These are phyloP conservation scores for Penicillium steckii DNA, from an alignment of 495 filamentous ascomycete genomes.

Conservation along the genomic window DNA sequence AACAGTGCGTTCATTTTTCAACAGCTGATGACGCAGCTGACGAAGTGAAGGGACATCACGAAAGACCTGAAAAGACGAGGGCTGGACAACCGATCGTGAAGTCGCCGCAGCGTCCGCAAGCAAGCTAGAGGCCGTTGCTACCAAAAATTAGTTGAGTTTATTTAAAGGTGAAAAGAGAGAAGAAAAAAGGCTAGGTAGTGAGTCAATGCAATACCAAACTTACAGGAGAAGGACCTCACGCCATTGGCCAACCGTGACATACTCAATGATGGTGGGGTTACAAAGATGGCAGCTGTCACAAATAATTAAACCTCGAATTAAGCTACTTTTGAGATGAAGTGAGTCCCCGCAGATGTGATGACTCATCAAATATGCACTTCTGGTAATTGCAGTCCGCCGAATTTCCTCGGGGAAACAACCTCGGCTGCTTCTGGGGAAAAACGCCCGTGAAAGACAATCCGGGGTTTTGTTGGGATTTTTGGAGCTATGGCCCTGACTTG, in stretches of 20 bases:
- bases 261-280: background rate
- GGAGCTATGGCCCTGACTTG: slow-evolving; percentile 23
- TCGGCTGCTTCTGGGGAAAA: slow-evolving; percentile 16
- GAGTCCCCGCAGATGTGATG: too few species aligned
- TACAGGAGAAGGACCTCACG: slow-evolving; percentile 30
- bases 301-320: too few species aligned
- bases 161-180: too few species aligned
- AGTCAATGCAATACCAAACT: background rate
- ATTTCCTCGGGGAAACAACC: background rate
- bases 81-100: slow-evolving; percentile 21
- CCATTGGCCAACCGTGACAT: slow-evolving; percentile 31
- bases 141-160: too few species aligned
- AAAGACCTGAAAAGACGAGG: slow-evolving; percentile 63
- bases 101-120: slow-evolving; percentile 26
- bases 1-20: slow-evolving; percentile 67
- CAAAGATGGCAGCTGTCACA: too few species aligned
- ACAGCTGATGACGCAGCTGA: slow-evolving; percentile 64
- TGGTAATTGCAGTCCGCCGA: background rate
- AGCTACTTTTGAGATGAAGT: too few species aligned
- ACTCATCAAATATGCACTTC: background rate
- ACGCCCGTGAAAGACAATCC: slow-evolving; percentile 15
- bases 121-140: slow-evolving; percentile 28
- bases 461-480: slow-evolving; percentile 30
- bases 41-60: slow-evolving; percentile 71
- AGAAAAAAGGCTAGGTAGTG: too few species aligned